A percentile compares a stretch with the other conserved stretches of the same genome.
phyloP scores from a whole-genome alignment of 371 early-diverging fungal species.

The Syncephalis plumigaleata region DNA sequence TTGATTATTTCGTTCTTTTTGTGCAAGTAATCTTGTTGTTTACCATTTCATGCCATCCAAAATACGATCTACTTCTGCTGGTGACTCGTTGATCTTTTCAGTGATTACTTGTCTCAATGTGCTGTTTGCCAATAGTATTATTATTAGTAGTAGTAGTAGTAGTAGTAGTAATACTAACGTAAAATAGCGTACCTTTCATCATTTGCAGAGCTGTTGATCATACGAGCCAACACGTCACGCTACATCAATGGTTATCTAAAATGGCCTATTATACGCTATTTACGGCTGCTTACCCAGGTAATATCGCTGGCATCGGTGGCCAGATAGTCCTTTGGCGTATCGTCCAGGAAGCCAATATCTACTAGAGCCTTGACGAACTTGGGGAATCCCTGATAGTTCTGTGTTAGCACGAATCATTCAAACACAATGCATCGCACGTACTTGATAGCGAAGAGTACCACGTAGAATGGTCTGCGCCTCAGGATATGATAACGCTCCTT shows the following conservation, averaged over 20 bases:
- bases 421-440: neutral
- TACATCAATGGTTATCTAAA: neutral
- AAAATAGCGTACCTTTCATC: too few species aligned
- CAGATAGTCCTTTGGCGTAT: slow-evolving; percentile 46
- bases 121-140: neutral
- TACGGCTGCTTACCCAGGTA: slow-evolving; percentile 46
- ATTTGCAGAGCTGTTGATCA: slow-evolving; percentile 1
- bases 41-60: slow-evolving; percentile 51
- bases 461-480: slow-evolving; percentile 87
- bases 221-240: slow-evolving; percentile 5
- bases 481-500: slow-evolving; percentile 89
- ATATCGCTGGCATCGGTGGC: slow-evolving; percentile 30
- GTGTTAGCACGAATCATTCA: slow-evolving; percentile 1
- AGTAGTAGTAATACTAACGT: too few species aligned
- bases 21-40: neutral
- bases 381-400: slow-evolving; percentile 44
- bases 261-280: neutral
- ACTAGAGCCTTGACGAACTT: slow-evolving; percentile 84
- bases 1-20: too few species aligned
- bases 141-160: too few species aligned
- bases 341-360: slow-evolving; percentile 80
- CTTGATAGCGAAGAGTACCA: slow-evolving; percentile 86
- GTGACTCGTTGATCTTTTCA: slow-evolving; percentile 11
- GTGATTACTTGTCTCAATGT: neutral
- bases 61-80: slow-evolving; percentile 19